Percentiles rank a stretch among this genome's conserved stretches.
Conservation (phyloP, 1,284 basidiomycete species). For the Leccinum holopus region DNA sequence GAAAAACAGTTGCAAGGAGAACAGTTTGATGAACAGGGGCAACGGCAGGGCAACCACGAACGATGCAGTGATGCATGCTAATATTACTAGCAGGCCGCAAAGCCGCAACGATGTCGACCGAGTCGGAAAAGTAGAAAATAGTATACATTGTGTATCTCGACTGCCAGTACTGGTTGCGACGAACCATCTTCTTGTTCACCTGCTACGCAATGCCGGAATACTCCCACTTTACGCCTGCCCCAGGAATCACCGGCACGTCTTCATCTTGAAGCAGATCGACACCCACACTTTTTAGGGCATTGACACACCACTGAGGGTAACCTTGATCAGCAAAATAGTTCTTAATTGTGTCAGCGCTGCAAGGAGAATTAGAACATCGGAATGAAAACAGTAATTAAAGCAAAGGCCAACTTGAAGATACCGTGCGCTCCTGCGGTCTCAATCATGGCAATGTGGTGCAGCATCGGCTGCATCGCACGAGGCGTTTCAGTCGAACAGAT, state of each 20-base stretch:
- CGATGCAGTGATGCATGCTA: no score
- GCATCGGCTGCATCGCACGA: slow-evolving; percentile 66
- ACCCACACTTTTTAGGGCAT: slow-evolving; percentile 71
- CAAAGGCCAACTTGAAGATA: slow-evolving; percentile 32
- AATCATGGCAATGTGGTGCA: slow-evolving; percentile 71
- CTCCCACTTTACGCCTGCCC: slow-evolving; percentile 74
- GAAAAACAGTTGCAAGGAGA: no score
- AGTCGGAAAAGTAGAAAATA: slow-evolving; percentile 51
- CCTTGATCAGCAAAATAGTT: slow-evolving; percentile 66
- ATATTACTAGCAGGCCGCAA: no score
- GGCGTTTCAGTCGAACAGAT: slow-evolving; percentile 67
- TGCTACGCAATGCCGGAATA: slow-evolving; percentile 42
- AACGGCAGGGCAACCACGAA: no score
- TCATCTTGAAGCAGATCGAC: slow-evolving; percentile 67
- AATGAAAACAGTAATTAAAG: slow-evolving; percentile 23
- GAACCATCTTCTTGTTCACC: slow-evolving; percentile 9
- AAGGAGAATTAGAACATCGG: slow-evolving; percentile 9
- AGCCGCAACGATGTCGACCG: slow-evolving; percentile 45
- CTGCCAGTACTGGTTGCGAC: background rate
- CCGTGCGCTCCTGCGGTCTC: slow-evolving; percentile 82
- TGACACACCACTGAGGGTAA: slow-evolving; percentile 82
- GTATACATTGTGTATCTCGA: slow-evolving; percentile 14
- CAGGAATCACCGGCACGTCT: slow-evolving; percentile 50
- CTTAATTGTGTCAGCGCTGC: slow-evolving; percentile 68
- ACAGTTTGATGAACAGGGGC: no score